These are phyloP conservation scores for Pyrenopolyporus hunteri DNA, from an alignment of 495 filamentous ascomycete genomes.

Conservation along the genomic window DNA sequence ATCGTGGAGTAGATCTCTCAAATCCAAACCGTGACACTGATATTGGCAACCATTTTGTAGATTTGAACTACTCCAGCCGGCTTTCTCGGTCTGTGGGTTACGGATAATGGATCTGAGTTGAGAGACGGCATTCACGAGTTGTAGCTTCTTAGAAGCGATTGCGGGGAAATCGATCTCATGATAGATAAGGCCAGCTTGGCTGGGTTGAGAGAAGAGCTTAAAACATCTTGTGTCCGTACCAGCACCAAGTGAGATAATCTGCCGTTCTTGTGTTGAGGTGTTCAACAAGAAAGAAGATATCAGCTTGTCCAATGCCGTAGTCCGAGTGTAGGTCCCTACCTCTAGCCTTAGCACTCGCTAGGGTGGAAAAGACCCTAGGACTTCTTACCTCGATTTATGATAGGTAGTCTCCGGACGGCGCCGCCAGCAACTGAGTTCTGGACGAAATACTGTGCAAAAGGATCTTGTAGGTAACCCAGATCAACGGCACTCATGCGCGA, in stretches of 20 bases:
- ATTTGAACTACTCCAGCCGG: slow-evolving; percentile 40
- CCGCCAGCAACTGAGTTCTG: slow-evolving; percentile 43
- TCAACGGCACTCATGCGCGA: slow-evolving; percentile 87
- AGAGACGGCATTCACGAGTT: slow-evolving; percentile 41
- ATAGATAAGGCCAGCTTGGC: slow-evolving; percentile 64
- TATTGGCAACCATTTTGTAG: slow-evolving; percentile 54
- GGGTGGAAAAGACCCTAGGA: slow-evolving; percentile 13
- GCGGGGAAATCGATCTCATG: slow-evolving; percentile 91
- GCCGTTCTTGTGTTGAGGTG: slow-evolving; percentile 57
- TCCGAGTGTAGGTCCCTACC: slow-evolving; percentile 91
- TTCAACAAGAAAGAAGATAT: slow-evolving; percentile 70
- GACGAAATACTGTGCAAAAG: slow-evolving; percentile 73
- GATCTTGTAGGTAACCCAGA: slow-evolving; percentile 85
- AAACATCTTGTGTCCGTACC: slow-evolving; percentile 91
- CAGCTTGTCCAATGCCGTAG: slow-evolving; percentile 81
- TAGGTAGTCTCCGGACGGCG: slow-evolving; percentile 69
- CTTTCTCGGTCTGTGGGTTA: slow-evolving; percentile 23
- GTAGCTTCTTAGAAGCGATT: slow-evolving; percentile 69
- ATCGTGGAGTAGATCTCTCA: slow-evolving; percentile 64
- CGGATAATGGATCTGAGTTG: slow-evolving; percentile 42
- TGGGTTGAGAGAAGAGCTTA: slow-evolving; percentile 59
- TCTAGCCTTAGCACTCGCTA: slow-evolving; percentile 31
- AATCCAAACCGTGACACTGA: slow-evolving; percentile 80
- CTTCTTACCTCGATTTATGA: slow-evolving; percentile 85
- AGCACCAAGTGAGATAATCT: slow-evolving; percentile 93